Evolutionary conservation across 1,284 basidiomycete genomes (phyloP), one percentile per base, ranked within the genome.

Genomic region (Blastosporella zonata): DNA sequence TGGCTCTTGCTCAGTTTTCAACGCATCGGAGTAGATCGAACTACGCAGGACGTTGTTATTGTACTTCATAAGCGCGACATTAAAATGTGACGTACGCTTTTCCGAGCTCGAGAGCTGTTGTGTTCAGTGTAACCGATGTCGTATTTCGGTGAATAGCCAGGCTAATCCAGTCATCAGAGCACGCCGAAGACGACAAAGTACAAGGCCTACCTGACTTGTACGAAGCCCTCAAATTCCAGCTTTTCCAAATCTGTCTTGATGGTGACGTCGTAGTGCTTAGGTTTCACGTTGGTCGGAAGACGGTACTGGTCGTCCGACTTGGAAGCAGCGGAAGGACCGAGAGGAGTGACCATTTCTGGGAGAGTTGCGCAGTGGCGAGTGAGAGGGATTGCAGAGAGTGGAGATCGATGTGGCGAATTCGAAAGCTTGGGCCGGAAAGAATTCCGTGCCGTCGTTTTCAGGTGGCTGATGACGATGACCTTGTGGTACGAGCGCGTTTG

Each of bases 231-330:
- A 64, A 94, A 97, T 17, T 69, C 77, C 45, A 81, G 74, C 20
- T 77, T 76, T 53, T 87, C 77, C 45, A 97, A 78, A 68, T 96
- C 89, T 2, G 94, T 95, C 65, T 80, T 86, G 68, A 96, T 74
- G 41, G 82, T 86, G 44, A 97, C 68, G 59, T 87, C 25, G 10
- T 27, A 27, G 25, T 27, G 25, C 25, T 27, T 27, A 10, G 25
- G 25, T 27, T 27, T 27, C 25, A 27, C 82, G 58, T 84, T 74
- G 8, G 77, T 78, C 9, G 91, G 91, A 43, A 96, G 79, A 57
- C 91, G 83, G 67, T 86, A 90, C 54, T 82, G 65, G 56, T 73
- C 68, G 56, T 73, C 67, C 6, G 28, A 47, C 54, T 43, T 40
- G 23, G 60, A 40, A 23, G 28, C 29, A 49, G 49, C 41, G 18